Base-by-base conservation (phyloP, 2,329 filamentous ascomycete genomes). In the Aspergillus fructus region DNA sequence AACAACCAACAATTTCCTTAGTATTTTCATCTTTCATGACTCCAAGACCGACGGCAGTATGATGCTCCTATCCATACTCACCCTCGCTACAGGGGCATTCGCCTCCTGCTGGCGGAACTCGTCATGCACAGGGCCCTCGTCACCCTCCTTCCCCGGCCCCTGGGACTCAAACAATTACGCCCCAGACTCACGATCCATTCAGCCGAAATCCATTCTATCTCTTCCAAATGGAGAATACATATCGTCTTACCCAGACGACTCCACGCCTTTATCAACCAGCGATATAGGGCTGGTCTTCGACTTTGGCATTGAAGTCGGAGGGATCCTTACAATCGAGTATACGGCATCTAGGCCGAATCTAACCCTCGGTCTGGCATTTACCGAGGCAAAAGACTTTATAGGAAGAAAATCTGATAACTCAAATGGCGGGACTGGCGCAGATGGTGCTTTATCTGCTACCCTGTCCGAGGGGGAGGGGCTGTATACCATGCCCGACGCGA, bases 151-250 rank as follows among this genome's bases (percentile, higher is more conserved):
- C 59, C 75, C 78, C 2, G 85, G 85, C 1, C 70, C 71, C 15
- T 87, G 85, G 85, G 80, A 87, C 33, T 68, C 76, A 1, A 81
- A 84, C 62, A 86, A 83, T 49, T 85, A 79, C 62, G 80, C 84
- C 1, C 83, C 84, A 0, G 55, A 72, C 5, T 81, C 81, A 2
- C 75, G 85, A 37, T 81, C 69, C 4, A 76, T 85, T 3, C 64
- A 67, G 3, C 84, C 84, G 1, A 69, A 69, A 43, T 75, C 70
- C 15, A 72, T 80, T 19, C 73, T 81, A 4, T 74, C 73, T 1
- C 64, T 74, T 65, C 54, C 73, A 64, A 47, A 68, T 60, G 39
- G 49, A 58, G 57, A 53, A 72, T 45, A 56, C 54, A 61, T 47
- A 13, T 56, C 60, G n/a, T 50, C 64, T 11, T 73, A 65, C 68